Conservation (phyloP, 441 rosid species). For the Gossypium laxum region DNA sequence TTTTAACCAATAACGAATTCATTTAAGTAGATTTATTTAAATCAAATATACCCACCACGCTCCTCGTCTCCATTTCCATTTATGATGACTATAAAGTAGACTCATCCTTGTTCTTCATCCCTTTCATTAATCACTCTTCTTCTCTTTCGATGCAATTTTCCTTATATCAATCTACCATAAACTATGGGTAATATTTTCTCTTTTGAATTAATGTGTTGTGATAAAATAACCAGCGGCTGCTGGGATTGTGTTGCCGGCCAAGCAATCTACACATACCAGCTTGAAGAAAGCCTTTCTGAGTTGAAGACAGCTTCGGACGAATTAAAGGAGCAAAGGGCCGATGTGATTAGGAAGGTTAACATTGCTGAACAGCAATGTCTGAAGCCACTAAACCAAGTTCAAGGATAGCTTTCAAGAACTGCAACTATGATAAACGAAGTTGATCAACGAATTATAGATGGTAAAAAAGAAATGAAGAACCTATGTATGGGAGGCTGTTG, state of each 20-base stretch:
- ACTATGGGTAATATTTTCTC: neutral
- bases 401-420: neutral
- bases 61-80: neutral
- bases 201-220: neutral
- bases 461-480: neutral
- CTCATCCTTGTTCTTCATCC: neutral
- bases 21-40: no score
- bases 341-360: neutral
- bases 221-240: neutral
- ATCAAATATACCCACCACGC: no score
- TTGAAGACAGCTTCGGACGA: neutral
- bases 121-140: neutral
- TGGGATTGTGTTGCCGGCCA: neutral
- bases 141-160: neutral
- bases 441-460: neutral
- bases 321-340: neutral
- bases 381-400: neutral
- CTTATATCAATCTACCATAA: neutral
- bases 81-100: neutral
- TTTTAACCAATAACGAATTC: no score
- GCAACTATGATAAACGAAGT: neutral
- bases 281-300: neutral
- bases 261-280: neutral
- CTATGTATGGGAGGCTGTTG: constrained; percentile 15
- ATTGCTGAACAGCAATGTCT: neutral